Percentiles rank a stretch among this genome's conserved stretches.
phyloP scores from a whole-genome alignment of 1,139 yeast species.

The Wickerhamiella pararugosa region DNA sequence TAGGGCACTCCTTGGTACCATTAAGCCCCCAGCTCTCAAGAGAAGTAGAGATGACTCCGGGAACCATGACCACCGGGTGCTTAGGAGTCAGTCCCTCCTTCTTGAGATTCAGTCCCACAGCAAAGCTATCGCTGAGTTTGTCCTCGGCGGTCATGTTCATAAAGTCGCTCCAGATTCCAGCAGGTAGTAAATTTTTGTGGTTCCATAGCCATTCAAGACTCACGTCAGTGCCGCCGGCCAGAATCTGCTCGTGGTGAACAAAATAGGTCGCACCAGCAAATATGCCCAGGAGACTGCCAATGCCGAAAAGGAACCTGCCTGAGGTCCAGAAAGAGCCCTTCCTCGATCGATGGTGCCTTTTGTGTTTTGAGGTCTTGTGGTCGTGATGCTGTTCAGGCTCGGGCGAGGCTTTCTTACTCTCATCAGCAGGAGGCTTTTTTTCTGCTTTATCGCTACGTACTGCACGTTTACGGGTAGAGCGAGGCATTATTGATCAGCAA shows the following conservation, averaged over 20 bases:
- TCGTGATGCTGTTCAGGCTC: too few relatives aligned
- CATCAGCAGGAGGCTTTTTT: too few relatives aligned
- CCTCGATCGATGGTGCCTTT: too few relatives aligned
- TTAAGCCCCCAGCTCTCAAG: constrained; percentile 83
- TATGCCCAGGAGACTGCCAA: constrained; percentile 35
- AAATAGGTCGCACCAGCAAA: constrained; percentile 61
- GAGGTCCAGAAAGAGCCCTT: constrained; percentile 3
- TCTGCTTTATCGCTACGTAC: too few relatives aligned
- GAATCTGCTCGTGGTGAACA: constrained; percentile 32
- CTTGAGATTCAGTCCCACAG: constrained; percentile 62
- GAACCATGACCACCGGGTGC: constrained; percentile 79
- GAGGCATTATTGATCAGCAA: too few relatives aligned
- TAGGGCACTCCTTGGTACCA: constrained; percentile 66
- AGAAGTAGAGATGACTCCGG: constrained; percentile 93
- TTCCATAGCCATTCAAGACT: constrained; percentile 32
- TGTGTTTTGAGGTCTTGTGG: too few relatives aligned
- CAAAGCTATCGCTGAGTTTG: constrained; percentile 50
- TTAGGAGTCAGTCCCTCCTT: constrained; percentile 39
- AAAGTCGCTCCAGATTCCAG: constrained; percentile 44
- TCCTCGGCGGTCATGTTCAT: constrained; percentile 34
- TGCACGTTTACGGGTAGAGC: too few relatives aligned
- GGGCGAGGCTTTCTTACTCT: too few relatives aligned
- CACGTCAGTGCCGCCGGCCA: constrained; percentile 26
- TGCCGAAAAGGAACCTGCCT: constrained; percentile 2
- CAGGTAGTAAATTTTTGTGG: constrained; percentile 36